phyloP scores from a whole-genome alignment of 768 basidiomycete genomes.

The Exsudoporus frostii region DNA sequence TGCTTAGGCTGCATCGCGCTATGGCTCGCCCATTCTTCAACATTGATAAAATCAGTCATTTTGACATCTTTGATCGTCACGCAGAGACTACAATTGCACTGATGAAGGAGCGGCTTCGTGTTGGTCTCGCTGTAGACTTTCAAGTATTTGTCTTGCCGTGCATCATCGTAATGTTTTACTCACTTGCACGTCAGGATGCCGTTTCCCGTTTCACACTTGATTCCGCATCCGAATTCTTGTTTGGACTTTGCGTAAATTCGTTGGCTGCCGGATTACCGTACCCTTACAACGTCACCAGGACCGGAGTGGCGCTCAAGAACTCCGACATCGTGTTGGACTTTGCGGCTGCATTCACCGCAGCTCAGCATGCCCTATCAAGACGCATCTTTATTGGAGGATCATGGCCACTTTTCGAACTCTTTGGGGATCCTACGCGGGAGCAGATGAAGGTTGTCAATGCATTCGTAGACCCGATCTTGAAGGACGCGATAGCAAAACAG shows the following conservation, averaged over 20 bases:
- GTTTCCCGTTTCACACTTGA: constrained; percentile 50
- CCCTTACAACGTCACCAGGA: constrained; percentile 29
- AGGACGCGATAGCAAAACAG: constrained; percentile 32
- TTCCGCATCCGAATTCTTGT: constrained; percentile 53
- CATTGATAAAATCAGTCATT: constrained; percentile 57
- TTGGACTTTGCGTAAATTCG: constrained; percentile 42
- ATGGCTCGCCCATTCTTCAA: constrained; percentile 74
- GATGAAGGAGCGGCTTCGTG: constrained; percentile 41
- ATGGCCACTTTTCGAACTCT: constrained; percentile 43
- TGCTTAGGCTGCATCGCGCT: constrained; percentile 53
- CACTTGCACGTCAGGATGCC: constrained; percentile 33
- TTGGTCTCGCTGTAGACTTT: constrained; percentile 55
- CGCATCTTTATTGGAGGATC: constrained; percentile 31
- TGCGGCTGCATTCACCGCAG: constrained; percentile 33
- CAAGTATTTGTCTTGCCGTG: constrained; percentile 37
- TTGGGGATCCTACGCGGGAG: constrained; percentile 27
- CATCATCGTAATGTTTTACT: not conserved
- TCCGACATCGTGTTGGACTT: constrained; percentile 27
- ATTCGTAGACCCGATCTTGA: constrained; percentile 39
- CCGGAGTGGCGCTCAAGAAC: constrained; percentile 3
- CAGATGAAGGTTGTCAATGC: constrained; percentile 39
- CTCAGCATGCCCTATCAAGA: constrained; percentile 28
- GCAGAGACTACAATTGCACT: constrained; percentile 44
- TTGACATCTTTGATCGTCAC: constrained; percentile 59
- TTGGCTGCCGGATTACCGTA: constrained; percentile 37